Evolutionary conservation across 148 eudicot genomes (phyloP).

Genomic region (Rhododendron simsii): DNA sequence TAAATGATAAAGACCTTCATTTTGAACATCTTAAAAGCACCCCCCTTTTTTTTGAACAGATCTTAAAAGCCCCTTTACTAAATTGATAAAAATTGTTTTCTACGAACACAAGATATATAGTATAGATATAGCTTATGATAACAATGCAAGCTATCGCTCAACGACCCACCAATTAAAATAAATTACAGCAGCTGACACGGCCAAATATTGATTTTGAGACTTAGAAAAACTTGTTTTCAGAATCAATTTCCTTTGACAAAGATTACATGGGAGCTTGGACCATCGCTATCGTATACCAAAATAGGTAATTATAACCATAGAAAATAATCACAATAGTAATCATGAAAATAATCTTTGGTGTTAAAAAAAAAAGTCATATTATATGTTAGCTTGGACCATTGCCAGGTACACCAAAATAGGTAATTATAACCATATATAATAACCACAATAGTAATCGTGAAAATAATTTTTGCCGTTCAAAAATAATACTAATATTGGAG

Average conservation of each 20-base stretch:
- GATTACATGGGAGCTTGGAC: background rate
- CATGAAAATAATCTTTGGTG: too few relatives aligned
- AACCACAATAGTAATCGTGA: too few relatives aligned
- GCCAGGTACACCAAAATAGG: too few relatives aligned
- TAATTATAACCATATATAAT: too few relatives aligned
- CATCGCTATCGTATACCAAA: background rate
- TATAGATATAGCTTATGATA: background rate
- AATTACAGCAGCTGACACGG: background rate
- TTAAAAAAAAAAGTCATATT: too few relatives aligned
- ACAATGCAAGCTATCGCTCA: background rate
- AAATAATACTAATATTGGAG: too few relatives aligned
- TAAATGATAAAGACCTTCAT: background rate
- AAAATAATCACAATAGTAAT: too few relatives aligned
- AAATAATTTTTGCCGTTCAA: too few relatives aligned
- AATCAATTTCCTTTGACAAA: background rate
- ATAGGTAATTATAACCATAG: too few relatives aligned
- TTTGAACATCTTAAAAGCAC: background rate
- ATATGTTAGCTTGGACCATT: too few relatives aligned
- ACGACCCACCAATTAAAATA: background rate
- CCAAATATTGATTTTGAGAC: background rate
- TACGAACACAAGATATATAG: background rate
- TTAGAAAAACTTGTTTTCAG: background rate
- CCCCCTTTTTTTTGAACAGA: too few relatives aligned
- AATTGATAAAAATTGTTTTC: background rate
- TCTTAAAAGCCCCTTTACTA: background rate